Evolutionary conservation across 78 protist species (phyloP).

Genomic region (Anaeramoeba flamelloides): DNA sequence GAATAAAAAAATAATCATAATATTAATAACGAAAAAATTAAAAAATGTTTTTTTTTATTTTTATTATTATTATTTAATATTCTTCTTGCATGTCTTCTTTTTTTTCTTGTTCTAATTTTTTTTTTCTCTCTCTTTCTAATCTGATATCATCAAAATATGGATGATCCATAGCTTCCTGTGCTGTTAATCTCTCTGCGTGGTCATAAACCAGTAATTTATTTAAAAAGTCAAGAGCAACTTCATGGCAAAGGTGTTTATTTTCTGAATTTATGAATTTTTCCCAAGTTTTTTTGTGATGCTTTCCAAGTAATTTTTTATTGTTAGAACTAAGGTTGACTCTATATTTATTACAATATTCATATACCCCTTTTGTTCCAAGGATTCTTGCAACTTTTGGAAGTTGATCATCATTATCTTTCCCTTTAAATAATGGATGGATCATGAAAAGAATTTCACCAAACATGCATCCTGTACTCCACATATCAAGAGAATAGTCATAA

Average conservation of each 20-base stretch:
- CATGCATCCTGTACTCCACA: constrained; percentile 96
- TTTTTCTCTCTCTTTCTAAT: too few relatives aligned
- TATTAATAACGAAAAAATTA: too few relatives aligned
- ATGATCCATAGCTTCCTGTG: constrained; percentile 28
- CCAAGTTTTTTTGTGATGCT: too few relatives aligned
- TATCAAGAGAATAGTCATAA: constrained; percentile 92
- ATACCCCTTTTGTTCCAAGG: constrained; percentile 85
- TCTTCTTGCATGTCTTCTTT: too few relatives aligned
- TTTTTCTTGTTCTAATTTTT: too few relatives aligned
- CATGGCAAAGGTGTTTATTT: constrained; percentile 52
- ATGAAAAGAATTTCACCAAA: constrained; percentile 90
- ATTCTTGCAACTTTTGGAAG: constrained; percentile 91
- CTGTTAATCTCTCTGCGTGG: constrained; percentile 15
- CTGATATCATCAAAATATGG: constrained; percentile 21
- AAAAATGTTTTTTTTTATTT: too few relatives aligned
- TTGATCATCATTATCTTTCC: constrained; percentile 95
- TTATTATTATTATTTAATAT: too few relatives aligned
- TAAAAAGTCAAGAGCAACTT: constrained; percentile 87
- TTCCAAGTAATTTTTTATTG: constrained; percentile 44
- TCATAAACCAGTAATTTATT: constrained; percentile 71
- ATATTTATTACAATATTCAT: constrained; percentile 73
- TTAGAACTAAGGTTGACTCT: constrained; percentile 57
- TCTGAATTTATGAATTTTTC: constrained; percentile 41
- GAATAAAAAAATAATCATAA: too few relatives aligned
- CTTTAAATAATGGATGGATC: constrained; percentile 96